Evolutionary conservation across 2,329 filamentous ascomycete genomes (phyloP), one percentile per base, ranked within the genome.

Genomic region (Didymella exigua): DNA sequence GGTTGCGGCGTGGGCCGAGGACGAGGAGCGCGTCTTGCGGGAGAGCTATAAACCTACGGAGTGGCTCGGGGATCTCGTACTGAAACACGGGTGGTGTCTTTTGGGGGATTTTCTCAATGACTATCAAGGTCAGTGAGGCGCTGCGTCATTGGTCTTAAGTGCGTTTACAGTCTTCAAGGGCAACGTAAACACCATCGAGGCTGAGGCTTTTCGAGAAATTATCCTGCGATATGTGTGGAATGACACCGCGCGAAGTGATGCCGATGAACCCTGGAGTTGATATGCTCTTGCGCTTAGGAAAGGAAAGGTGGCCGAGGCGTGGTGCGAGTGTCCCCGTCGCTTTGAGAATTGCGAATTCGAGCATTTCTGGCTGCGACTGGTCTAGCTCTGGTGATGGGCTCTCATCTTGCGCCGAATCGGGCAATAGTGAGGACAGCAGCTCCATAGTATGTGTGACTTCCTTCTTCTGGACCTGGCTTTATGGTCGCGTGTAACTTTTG

Each of bases 161-260:
- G 19, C 48, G 75, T 89, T 76, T 82, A 97, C 95, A 98, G 75
- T 99, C 95, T 80, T 99, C 95, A 24, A 98, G 78, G 0, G 89
- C 90, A 68, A 95, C 80, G 71, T 96, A 96, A 3, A 90, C 81
- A 23, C 89, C 89, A 24, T 80, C 79, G 55, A 96, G 80, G 5
- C 82, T 73, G 1, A 87, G 86, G 66, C 89, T 81, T 50, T 85
- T 87, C 34, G 77, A 74, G 61, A 95, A 80, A 58, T 89, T 89
- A 78, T 99, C 95, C 33, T 92, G 93, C 3, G 93, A 90, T 61
- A 99, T 77, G 77, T 99, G 95, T 46, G 95, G 92, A 30, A 98
- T 80, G 1, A 85, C 85, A 19, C 95, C 95, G 67, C 95, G 85
- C 29, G 95, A 97, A 3, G 90, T 89, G 62, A 89, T 81, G 45